phyloP scores from a whole-genome alignment of 2,329 filamentous ascomycete species.

The Colletotrichum costaricense region DNA sequence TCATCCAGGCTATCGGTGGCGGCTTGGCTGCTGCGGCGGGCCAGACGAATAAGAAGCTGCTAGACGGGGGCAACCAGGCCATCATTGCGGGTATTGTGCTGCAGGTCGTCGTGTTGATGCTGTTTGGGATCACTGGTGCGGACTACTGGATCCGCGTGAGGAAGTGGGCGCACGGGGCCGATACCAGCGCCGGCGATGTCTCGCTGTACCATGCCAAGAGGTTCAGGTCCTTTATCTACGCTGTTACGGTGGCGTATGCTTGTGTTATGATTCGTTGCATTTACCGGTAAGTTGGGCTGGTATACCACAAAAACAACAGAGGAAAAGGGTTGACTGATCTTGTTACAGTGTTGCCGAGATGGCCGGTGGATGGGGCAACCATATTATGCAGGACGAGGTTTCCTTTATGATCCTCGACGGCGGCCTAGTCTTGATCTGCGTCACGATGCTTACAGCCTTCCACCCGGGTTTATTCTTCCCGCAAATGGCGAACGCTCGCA shows the following conservation, averaged over 20 bases:
- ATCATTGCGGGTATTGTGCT: conserved; percentile 67
- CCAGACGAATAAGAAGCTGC: conserved; percentile 50
- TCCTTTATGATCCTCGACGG: conserved; percentile 69
- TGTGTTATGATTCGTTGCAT: conserved; percentile 64
- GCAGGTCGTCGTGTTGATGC: conserved; percentile 61
- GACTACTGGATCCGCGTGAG: conserved; percentile 60
- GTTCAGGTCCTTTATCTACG: conserved; percentile 57
- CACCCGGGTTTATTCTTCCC: conserved; percentile 67
- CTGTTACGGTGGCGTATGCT: conserved; percentile 56
- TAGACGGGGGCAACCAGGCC: conserved; percentile 58
- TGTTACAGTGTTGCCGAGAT: conserved; percentile 68
- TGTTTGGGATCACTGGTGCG: conserved; percentile 55
- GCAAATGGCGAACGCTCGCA: conserved; percentile 55
- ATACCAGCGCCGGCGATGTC: conserved; percentile 39
- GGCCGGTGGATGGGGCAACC: conserved; percentile 72
- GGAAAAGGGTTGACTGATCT: background rate
- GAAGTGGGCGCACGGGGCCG: conserved; percentile 48
- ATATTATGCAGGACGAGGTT: conserved; percentile 71
- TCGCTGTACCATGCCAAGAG: conserved; percentile 55
- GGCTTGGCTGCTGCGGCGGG: conserved; percentile 63
- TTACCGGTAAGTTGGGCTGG: conserved; percentile 54
- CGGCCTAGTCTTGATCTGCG: conserved; percentile 62
- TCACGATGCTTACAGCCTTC: conserved; percentile 61
- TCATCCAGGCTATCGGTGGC: conserved; percentile 70
- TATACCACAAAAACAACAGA: conserved; percentile 18